Conservation (phyloP, 192 early-diverging fungal species). For the Backusella morwellensis region DNA sequence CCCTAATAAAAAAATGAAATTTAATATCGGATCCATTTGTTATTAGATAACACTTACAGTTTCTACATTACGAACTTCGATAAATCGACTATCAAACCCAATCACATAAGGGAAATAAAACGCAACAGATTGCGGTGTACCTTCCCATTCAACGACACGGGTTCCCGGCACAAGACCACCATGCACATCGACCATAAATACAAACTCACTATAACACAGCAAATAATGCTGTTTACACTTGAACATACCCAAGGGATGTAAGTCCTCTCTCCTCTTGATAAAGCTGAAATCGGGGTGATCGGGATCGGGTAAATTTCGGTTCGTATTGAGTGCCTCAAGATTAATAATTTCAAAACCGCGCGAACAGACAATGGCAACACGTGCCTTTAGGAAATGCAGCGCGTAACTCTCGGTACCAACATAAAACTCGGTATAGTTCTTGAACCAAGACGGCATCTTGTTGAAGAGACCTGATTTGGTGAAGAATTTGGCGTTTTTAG, state of each 20-base stretch:
- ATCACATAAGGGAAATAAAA: slow-evolving; percentile 82
- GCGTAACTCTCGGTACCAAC: slow-evolving; percentile 85
- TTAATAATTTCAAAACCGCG: slow-evolving; percentile 95
- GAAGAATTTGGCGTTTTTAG: slow-evolving; percentile 29
- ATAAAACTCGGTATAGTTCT: slow-evolving; percentile 72
- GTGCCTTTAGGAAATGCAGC: slow-evolving; percentile 81
- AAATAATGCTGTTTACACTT: slow-evolving; percentile 73
- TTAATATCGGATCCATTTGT: not conserved
- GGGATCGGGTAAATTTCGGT: slow-evolving; percentile 78
- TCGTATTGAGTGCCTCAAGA: slow-evolving; percentile 76
- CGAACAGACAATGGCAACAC: slow-evolving; percentile 81
- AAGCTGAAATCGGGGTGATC: slow-evolving; percentile 74
- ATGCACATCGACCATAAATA: slow-evolving; percentile 74
- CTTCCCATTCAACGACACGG: slow-evolving; percentile 80
- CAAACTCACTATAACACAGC: slow-evolving; percentile 88
- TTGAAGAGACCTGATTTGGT: slow-evolving; percentile 24
- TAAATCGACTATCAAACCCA: slow-evolving; percentile 86
- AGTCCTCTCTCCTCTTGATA: slow-evolving; percentile 72
- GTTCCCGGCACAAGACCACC: slow-evolving; percentile 37
- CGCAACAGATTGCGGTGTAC: slow-evolving; percentile 78
- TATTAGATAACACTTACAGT: slow-evolving; percentile 45
- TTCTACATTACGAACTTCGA: slow-evolving; percentile 85
- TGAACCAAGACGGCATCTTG: slow-evolving; percentile 28
- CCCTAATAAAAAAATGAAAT: slow-evolving; percentile 29
- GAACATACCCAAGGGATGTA: slow-evolving; percentile 82